Base-by-base conservation (phyloP, 129 eudicot species). In the Heracleum sosnowskyi region DNA sequence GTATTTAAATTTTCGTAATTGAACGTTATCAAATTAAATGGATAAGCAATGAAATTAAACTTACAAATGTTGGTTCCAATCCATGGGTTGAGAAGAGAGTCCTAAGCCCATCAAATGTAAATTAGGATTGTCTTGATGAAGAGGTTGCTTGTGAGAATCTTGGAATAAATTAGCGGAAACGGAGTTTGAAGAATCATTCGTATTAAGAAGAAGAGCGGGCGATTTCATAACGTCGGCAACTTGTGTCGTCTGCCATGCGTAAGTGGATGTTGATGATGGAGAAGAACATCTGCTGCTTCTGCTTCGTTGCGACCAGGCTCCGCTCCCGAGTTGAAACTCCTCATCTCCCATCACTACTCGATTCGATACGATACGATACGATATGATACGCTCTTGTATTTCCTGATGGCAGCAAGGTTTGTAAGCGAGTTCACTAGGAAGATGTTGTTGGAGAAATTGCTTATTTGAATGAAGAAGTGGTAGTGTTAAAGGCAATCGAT, bases 1-100 rank as follows among this genome's bases (percentile, higher is more conserved):
- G 68, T 60, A 60, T n/a, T n/a, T 10, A 26, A 60, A n/a, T 60
- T n/a, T n/a, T 0, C 11, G 33, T 60, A 60, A 60, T 7, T 11
- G 15, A 24, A 57, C 28, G 55, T 47, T 17, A 17, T 4, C 51
- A 46, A 15, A 46, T 46, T 4, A 46, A 13, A 46, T 46, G 22
- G 22, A 47, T 16, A 12, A 49, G n/a, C 8, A 18, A 18, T 10
- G 79, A 82, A 31, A n/a, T n/a, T n/a, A n/a, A 31, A 66, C 92
- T 86, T 84, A 93, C 98, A 89, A 70, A 76, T 89, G 63, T 86
- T 89, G 98, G 74, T 89, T 93, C 98, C 98, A 93, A 69, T 92
- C 96, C 87, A 87, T 77, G 82, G 83, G 77, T 75, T 84, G 93
- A 79, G 96, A 84, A 34, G 97, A 84, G 69, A 90, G 93, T 26